Percentiles rank a stretch among this genome's conserved stretches.
Conservation (phyloP, 345 rosid genomes). For the Moricandia moricandioides region DNA sequence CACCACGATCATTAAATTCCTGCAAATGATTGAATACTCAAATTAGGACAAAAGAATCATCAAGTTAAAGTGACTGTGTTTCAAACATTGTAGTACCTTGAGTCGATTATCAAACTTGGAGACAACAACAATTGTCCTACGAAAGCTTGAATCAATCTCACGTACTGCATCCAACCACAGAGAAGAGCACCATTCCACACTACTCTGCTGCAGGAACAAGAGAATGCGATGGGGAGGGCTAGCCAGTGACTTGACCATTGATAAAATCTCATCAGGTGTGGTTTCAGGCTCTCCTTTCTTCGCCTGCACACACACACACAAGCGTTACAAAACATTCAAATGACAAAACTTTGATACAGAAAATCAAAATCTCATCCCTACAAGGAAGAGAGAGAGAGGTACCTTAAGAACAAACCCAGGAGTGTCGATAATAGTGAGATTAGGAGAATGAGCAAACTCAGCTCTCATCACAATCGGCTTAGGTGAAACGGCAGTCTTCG, state of each 20-base stretch:
- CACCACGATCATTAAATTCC: constrained; percentile 86
- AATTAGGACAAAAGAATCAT: not conserved
- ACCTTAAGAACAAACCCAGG: constrained; percentile 99
- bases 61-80: not conserved
- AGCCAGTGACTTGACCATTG: constrained; percentile 91
- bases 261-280: constrained; percentile 86
- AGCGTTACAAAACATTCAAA: not conserved
- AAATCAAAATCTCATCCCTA: too few species aligned
- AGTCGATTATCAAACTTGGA: constrained; percentile 97
- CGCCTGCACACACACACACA: constrained; percentile 45
- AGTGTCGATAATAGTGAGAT: constrained; percentile 90
- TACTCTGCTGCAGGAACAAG: constrained; percentile 91
- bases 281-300: constrained; percentile 97
- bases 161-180: constrained; percentile 90
- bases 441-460: constrained; percentile 95
- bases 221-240: constrained; percentile 94
- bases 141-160: constrained; percentile 85
- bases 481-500: constrained; percentile 81
- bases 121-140: constrained; percentile 82
- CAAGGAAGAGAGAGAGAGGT: too few species aligned
- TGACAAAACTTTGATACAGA: not conserved
- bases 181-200: constrained; percentile 98
- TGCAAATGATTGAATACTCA: constrained; percentile 34
- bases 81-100: constrained; percentile 47
- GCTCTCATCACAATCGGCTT: constrained; percentile 98